These are phyloP conservation scores for Pilatotrama ljubarskyi DNA, from an alignment of 768 basidiomycete genomes.

Conservation along the genomic window DNA sequence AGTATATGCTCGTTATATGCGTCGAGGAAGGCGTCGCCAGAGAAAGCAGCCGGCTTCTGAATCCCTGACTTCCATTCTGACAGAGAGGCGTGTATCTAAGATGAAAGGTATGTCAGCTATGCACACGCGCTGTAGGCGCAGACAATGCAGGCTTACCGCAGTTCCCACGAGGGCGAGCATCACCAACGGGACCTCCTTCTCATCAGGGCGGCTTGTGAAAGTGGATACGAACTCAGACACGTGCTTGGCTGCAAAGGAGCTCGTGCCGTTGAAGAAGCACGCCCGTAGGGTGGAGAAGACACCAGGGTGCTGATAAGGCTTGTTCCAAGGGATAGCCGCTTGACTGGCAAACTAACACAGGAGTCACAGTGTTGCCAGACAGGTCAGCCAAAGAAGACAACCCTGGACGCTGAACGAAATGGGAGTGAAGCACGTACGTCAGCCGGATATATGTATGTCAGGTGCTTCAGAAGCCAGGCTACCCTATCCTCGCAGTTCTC, in stretches of 20 bases:
- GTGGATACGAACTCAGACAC: background rate
- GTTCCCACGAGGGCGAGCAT: conserved; percentile 11
- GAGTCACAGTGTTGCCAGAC: no score
- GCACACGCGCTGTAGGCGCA: background rate
- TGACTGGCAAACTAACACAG: background rate
- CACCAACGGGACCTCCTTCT: conserved; percentile 6
- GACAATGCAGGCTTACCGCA: background rate
- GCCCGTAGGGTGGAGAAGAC: background rate
- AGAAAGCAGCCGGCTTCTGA: background rate
- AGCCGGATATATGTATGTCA: conserved; percentile 4
- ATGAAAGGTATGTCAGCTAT: background rate
- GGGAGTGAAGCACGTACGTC: background rate
- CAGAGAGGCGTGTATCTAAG: conserved; percentile 10
- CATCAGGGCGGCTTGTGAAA: background rate
- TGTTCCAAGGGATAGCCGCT: background rate
- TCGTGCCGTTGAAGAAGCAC: background rate
- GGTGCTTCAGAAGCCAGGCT: background rate
- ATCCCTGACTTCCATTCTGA: background rate
- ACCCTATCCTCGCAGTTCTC: background rate
- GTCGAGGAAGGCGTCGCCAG: conserved; percentile 5
- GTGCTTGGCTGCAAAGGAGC: background rate
- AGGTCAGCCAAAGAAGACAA: background rate
- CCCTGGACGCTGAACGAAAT: no score
- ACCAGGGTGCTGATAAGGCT: conserved; percentile 3
- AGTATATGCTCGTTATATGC: conserved; percentile 11